Evolutionary conservation across 2,329 filamentous ascomycete species (phyloP).

Genomic region (Cladosporium cucumerinum): DNA sequence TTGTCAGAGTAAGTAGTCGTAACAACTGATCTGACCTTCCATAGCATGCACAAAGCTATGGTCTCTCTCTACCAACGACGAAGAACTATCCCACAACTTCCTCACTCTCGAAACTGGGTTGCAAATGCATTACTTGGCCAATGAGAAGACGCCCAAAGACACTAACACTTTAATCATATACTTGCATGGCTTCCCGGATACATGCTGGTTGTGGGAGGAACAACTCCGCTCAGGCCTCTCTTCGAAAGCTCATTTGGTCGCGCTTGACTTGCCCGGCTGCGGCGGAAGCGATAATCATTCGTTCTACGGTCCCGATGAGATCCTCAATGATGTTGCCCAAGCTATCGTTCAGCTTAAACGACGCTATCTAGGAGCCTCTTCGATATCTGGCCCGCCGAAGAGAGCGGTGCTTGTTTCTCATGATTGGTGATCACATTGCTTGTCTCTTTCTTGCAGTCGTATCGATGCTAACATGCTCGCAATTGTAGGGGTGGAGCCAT

Average conservation of each 20-base stretch:
- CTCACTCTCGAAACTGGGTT: conserved; percentile 48
- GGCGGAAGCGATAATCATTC: conserved; percentile 55
- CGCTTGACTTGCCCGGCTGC: conserved; percentile 57
- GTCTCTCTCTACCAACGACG: conserved; percentile 48
- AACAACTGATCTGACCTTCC: background rate
- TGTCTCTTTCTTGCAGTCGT: background rate
- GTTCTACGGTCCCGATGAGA: conserved; percentile 48
- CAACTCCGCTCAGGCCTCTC: conserved; percentile 43
- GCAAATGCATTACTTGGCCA: conserved; percentile 53
- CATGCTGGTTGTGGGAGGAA: conserved; percentile 53
- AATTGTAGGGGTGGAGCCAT: conserved; percentile 47
- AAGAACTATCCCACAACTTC: conserved; percentile 51
- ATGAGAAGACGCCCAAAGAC: conserved; percentile 18
- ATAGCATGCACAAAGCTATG: conserved; percentile 53
- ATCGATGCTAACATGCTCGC: conserved; percentile 33
- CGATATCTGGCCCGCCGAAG: background rate
- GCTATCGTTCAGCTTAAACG: conserved; percentile 52
- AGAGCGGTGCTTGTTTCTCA: conserved; percentile 3
- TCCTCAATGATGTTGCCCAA: conserved; percentile 53
- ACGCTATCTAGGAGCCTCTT: conserved; percentile 36
- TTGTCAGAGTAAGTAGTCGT: background rate
- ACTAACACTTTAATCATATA: conserved; percentile 47
- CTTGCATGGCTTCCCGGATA: conserved; percentile 60
- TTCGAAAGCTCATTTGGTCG: conserved; percentile 47
- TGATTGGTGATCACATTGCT: background rate